These are phyloP conservation scores for Scedosporium boydii DNA, from an alignment of 2,329 filamentous ascomycete species.

Conservation along the genomic window DNA sequence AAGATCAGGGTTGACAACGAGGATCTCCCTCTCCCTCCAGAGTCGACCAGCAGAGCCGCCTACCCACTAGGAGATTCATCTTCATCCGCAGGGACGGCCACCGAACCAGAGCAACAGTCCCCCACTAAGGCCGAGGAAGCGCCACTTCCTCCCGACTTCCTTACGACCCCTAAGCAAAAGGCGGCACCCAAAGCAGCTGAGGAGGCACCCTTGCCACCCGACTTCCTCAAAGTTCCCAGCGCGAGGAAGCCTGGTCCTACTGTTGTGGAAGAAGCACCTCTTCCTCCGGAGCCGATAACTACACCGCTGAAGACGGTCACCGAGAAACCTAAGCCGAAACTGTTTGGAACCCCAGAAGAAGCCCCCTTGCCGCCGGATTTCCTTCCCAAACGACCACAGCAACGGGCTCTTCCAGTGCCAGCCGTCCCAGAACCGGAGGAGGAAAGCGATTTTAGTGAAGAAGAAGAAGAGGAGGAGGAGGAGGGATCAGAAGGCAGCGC, in stretches of 20 bases:
- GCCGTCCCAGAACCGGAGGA: conserved; percentile 27
- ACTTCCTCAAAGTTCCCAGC: conserved; percentile 16
- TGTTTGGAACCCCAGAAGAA: conserved; percentile 21
- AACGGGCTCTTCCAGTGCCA: conserved; percentile 16
- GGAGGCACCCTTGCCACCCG: conserved; percentile 22
- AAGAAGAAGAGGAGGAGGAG: conserved; percentile 39
- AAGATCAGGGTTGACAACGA: conserved; percentile 27
- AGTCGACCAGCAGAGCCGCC: conserved; percentile 42
- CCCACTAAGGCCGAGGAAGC: conserved; percentile 11
- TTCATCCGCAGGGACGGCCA: conserved; percentile 28
- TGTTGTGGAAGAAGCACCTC: conserved; percentile 22
- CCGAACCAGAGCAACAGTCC: not conserved
- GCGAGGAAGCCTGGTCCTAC: conserved; percentile 13
- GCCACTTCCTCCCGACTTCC: conserved; percentile 24
- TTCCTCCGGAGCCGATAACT: conserved; percentile 32
- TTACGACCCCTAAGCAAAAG: conserved; percentile 16
- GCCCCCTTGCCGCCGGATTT: conserved; percentile 31
- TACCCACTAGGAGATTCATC: conserved; percentile 41
- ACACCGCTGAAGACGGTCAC: conserved; percentile 18
- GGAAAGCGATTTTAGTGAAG: conserved; percentile 32
- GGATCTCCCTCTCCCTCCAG: conserved; percentile 41
- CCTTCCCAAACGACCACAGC: conserved; percentile 9
- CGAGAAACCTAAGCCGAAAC: conserved; percentile 13
- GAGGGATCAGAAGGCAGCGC: conserved; percentile 49
- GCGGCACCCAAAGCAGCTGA: conserved; percentile 11